Evolutionary conservation across 2,329 filamentous ascomycete genomes (phyloP).

Genomic region (Hymenoscyphus repandus): DNA sequence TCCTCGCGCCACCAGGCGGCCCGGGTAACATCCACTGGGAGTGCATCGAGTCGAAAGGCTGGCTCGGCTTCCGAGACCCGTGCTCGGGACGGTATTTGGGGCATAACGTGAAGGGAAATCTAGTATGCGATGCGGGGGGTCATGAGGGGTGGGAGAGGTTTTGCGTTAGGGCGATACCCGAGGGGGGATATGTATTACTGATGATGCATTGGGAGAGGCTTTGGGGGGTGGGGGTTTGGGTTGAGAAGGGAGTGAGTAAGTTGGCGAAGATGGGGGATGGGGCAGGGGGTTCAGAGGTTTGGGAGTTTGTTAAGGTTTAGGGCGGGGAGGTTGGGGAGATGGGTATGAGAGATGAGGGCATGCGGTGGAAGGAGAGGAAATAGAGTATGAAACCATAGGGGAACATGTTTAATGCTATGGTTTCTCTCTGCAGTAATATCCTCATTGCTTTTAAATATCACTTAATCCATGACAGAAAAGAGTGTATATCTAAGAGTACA

Average conservation of each 20-base stretch:
- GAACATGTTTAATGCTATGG: too few relatives aligned
- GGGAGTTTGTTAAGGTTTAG: too few relatives aligned
- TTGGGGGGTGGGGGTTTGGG: conserved; percentile 15
- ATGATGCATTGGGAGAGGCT: conserved; percentile 22
- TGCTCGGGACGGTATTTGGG: conserved; percentile 16
- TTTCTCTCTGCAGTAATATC: too few relatives aligned
- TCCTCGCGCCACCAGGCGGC: conserved; percentile 13
- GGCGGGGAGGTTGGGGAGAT: too few relatives aligned
- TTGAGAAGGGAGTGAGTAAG: conserved; percentile 11
- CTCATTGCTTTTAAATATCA: too few relatives aligned
- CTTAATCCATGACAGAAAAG: too few relatives aligned
- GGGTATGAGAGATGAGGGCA: too few relatives aligned
- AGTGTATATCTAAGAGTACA: too few relatives aligned
- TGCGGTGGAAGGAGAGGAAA: too few relatives aligned
- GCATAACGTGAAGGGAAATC: conserved; percentile 11
- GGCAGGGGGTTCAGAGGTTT: too few relatives aligned
- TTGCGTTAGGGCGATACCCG: conserved; percentile 16
- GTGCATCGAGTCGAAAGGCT: conserved; percentile 21
- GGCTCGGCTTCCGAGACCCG: conserved; percentile 19
- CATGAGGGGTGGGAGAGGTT: conserved; percentile 21
- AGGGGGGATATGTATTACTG: conserved; percentile 19
- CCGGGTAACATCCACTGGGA: conserved; percentile 19
- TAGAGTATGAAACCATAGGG: too few relatives aligned
- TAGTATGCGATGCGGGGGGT: conserved; percentile 11
- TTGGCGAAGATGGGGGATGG: conserved; percentile 17